phyloP scores from a whole-genome alignment of 1,284 basidiomycete species.

The Marasmius oreades region DNA sequence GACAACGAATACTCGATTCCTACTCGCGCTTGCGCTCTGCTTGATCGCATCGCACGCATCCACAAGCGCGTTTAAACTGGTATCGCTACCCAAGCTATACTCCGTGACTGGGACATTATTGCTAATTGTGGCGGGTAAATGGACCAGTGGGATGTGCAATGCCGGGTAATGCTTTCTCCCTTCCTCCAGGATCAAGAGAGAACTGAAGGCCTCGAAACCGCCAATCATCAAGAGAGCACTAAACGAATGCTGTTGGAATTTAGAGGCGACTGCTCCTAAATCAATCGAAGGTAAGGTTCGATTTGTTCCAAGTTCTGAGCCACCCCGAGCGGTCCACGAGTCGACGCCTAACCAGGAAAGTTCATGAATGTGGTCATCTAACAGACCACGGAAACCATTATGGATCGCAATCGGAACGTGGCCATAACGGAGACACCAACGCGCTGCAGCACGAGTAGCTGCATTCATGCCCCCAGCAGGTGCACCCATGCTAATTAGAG shows the following conservation, averaged over 20 bases:
- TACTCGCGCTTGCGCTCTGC: slow-evolving; percentile 93
- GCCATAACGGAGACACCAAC: slow-evolving; percentile 90
- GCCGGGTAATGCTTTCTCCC: slow-evolving; percentile 82
- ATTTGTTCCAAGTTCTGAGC: slow-evolving; percentile 98
- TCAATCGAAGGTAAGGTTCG: slow-evolving; percentile 84
- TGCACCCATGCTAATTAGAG: slow-evolving; percentile 79
- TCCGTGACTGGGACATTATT: slow-evolving; percentile 99
- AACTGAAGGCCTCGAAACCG: slow-evolving; percentile 92
- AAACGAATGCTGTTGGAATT: slow-evolving; percentile 85
- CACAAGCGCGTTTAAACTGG: slow-evolving; percentile 95
- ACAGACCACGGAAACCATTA: slow-evolving; percentile 93
- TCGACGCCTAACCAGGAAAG: slow-evolving; percentile 98
- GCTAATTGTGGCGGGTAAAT: slow-evolving; percentile 92
- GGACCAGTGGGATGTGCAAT: slow-evolving; percentile 92
- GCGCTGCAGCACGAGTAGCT: slow-evolving; percentile 90
- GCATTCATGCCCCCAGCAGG: slow-evolving; percentile 99
- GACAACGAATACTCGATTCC: slow-evolving; percentile 96
- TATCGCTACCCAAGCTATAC: slow-evolving; percentile 93
- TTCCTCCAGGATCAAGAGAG: slow-evolving; percentile 77
- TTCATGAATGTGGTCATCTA: slow-evolving; percentile 85
- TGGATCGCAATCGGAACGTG: slow-evolving; percentile 90
- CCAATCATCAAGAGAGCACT: slow-evolving; percentile 89
- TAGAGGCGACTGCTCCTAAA: slow-evolving; percentile 83
- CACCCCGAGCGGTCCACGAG: slow-evolving; percentile 93
- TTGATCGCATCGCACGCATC: slow-evolving; percentile 98